Evolutionary conservation across 345 rosid species (phyloP).

Genomic region (Gynandropsis gynandra): DNA sequence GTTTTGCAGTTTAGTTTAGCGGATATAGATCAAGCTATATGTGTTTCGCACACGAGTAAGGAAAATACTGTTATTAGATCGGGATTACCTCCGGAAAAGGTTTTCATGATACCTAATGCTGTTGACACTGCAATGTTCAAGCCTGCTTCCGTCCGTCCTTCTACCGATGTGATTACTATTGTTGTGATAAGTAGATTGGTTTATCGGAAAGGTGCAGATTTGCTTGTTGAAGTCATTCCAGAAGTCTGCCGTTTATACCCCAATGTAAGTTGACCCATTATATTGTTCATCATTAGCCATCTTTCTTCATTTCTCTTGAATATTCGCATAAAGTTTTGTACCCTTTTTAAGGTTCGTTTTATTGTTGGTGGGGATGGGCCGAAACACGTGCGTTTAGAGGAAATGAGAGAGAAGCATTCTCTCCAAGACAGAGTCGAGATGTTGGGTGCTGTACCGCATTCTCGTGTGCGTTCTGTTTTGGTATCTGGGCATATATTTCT

Average conservation of each 20-base stretch:
- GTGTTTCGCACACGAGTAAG: conserved; percentile 95
- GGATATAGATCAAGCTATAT: conserved; percentile 88
- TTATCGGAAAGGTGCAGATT: conserved; percentile 92
- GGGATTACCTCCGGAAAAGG: conserved; percentile 80
- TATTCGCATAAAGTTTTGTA: conserved; percentile 4
- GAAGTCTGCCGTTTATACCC: conserved; percentile 68
- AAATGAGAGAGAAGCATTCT: conserved; percentile 96
- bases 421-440: conserved; percentile 94
- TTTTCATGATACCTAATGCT: conserved; percentile 87
- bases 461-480: conserved; percentile 72
- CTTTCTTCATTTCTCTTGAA: not conserved
- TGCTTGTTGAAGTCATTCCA: conserved; percentile 94
- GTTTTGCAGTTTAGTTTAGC: conserved; percentile 90
- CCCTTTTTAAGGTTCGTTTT: conserved; percentile 69
- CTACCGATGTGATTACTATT: conserved; percentile 56
- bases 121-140: conserved; percentile 97
- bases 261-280: conserved; percentile 43
- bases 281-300: not conserved
- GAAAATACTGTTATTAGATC: conserved; percentile 91
- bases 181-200: conserved; percentile 94
- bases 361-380: conserved; percentile 96
- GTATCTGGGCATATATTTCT: conserved; percentile 82
- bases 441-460: conserved; percentile 90
- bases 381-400: conserved; percentile 79
- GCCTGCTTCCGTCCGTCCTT: conserved; percentile 54